Evolutionary conservation across 2,329 filamentous ascomycete species (phyloP), one percentile per base, ranked within the genome.

Genomic region (Diatrype stigma): DNA sequence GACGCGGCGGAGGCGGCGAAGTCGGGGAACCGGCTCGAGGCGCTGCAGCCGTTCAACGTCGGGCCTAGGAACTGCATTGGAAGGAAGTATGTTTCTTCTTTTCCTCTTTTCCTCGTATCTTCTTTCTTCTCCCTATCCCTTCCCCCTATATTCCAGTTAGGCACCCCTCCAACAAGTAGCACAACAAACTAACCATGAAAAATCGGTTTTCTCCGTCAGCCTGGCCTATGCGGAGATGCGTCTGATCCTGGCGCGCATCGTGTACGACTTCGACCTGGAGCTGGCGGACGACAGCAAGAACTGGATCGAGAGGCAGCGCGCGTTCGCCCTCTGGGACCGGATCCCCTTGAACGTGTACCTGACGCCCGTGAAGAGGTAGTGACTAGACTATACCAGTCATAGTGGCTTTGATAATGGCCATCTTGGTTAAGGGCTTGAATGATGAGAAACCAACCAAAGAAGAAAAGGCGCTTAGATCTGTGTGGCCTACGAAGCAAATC

Each of bases 171-270:
- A n/a, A n/a, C n/a, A n/a, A n/a, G n/a, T n/a, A n/a, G n/a, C n/a
- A n/a, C n/a, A n/a, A n/a, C n/a, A n/a, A n/a, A n/a, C n/a, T n/a
- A n/a, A n/a, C n/a, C n/a, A n/a, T n/a, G n/a, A n/a, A n/a, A n/a
- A n/a, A n/a, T n/a, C n/a, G n/a, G n/a, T n/a, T n/a, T n/a, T n/a
- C n/a, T n/a, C 3, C 38, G 7, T 19, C 40, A 65, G 69, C 51
- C 68, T 77, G 28, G 76, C 76, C 1, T 73, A 74, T 44, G 68
- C 68, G 3, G 76, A 80, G 57, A 73, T 79, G 70, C 70, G 76
- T 1, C 54, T 78, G 3, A 71, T 77, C 10, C 52, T 78, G 1
- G 67, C 73, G 1, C 68, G 70, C 8, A 48, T 80, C 6, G 54
- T 79, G 2, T 77, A 64, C 50, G 68, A 71, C 19, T 79, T 79